These are phyloP conservation scores for Backusella australiensis DNA, from an alignment of 192 early-diverging fungal species.

Conservation along the genomic window DNA sequence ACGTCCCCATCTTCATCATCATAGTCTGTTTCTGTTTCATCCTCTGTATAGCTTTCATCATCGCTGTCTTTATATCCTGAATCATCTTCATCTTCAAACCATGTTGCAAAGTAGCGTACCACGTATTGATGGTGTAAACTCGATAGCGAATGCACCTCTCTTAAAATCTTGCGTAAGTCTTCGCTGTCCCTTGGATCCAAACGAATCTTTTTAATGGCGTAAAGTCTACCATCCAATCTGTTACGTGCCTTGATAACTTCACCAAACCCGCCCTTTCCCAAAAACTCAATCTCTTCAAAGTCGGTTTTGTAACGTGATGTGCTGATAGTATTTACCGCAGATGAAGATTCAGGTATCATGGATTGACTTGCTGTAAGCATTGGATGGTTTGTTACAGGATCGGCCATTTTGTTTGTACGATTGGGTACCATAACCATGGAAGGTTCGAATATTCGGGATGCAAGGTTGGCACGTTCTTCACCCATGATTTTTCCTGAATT, in stretches of 20 bases:
- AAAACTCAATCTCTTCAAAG: slow-evolving; percentile 77
- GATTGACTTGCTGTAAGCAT: not conserved
- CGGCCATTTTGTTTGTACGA: not conserved
- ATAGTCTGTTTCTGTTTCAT: slow-evolving; percentile 27
- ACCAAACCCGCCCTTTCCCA: slow-evolving; percentile 88
- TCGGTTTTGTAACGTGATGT: slow-evolving; percentile 67
- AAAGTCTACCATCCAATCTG: slow-evolving; percentile 73
- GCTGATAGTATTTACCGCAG: not conserved
- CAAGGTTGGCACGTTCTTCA: not conserved
- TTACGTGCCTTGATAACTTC: slow-evolving; percentile 92
- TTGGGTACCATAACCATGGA: not conserved
- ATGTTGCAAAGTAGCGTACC: slow-evolving; percentile 86
- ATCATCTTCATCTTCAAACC: slow-evolving; percentile 72
- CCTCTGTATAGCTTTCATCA: slow-evolving; percentile 33
- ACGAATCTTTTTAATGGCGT: slow-evolving; percentile 91
- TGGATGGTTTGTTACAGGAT: not conserved
- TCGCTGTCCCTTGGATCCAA: slow-evolving; percentile 78
- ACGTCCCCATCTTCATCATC: slow-evolving; percentile 36
- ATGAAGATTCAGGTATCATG: not conserved
- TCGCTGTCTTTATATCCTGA: slow-evolving; percentile 30
- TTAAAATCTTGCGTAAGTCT: slow-evolving; percentile 76
- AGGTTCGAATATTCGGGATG: not conserved
- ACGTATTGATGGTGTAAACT: slow-evolving; percentile 88
- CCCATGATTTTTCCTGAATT: not conserved
- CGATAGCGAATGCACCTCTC: slow-evolving; percentile 90